Percentiles rank a stretch among this genome's conserved stretches.
phyloP scores from a whole-genome alignment of 805 yeast genomes.

The Candida lessepsii region DNA sequence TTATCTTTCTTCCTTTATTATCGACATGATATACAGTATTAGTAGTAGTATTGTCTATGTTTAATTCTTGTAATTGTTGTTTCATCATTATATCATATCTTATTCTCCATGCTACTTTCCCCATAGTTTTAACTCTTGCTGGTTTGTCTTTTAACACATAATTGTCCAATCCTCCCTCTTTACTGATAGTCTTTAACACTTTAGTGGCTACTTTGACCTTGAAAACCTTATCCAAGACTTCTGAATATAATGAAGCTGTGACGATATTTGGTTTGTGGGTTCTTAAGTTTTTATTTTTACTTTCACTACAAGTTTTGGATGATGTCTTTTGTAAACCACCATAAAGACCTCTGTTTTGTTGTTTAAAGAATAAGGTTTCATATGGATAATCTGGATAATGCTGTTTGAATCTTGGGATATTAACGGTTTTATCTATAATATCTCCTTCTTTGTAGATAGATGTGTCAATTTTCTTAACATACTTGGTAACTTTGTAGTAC shows the following conservation, averaged over 20 bases:
- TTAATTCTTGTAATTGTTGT: constrained; percentile 38
- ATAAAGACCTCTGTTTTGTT: constrained; percentile 82
- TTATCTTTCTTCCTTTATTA: constrained; percentile 44
- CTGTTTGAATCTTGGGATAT: constrained; percentile 22
- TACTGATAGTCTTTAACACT: constrained; percentile 82
- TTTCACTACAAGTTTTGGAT: constrained; percentile 78
- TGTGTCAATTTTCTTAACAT: constrained; percentile 37
- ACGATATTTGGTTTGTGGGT: constrained; percentile 81
- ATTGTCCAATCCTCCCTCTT: constrained; percentile 93
- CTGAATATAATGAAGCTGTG: constrained; percentile 79
- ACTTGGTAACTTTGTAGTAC: constrained; percentile 40
- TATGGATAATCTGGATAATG: constrained; percentile 42
- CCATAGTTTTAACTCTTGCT: constrained; percentile 88
- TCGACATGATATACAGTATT: constrained; percentile 50
- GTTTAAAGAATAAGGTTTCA: constrained; percentile 73
- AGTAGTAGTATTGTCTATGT: constrained; percentile 19
- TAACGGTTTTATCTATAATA: constrained; percentile 24
- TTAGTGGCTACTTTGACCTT: constrained; percentile 68
- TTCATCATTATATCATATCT: constrained; percentile 67
- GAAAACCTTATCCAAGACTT: constrained; percentile 58
- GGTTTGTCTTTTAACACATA: constrained; percentile 84
- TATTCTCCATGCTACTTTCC: constrained; percentile 88
- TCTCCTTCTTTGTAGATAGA: constrained; percentile 38
- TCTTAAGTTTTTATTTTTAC: constrained; percentile 70
- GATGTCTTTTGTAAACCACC: constrained; percentile 83